Conservation (phyloP, 352 stramenopile species). For the Pythium rishiriense region DNA sequence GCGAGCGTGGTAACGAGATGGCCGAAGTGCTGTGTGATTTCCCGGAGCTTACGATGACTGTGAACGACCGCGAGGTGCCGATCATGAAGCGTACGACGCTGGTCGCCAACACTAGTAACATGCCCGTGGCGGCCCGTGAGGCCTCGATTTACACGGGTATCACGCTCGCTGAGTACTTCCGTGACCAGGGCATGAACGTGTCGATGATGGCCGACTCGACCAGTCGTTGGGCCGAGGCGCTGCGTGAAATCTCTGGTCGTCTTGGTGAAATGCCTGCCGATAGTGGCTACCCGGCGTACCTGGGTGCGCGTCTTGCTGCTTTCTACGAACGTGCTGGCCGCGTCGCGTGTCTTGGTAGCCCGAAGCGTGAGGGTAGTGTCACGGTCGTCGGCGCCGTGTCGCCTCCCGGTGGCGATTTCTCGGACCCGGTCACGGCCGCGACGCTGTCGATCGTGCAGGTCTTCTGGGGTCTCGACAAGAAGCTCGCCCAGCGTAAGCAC, state of each 20-base stretch:
- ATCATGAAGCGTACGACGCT: slow-evolving; percentile 99
- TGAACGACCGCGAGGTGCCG: slow-evolving; percentile 96
- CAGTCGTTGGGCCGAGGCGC: slow-evolving; percentile 98
- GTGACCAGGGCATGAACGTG: slow-evolving; percentile 98
- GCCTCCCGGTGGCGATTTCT: slow-evolving; percentile 99
- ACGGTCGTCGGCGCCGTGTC: slow-evolving; percentile 99
- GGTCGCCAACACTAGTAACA: slow-evolving; percentile 99
- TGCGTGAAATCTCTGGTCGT: slow-evolving; percentile 99
- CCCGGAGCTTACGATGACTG: slow-evolving; percentile 98
- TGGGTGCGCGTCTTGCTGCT: slow-evolving; percentile 98
- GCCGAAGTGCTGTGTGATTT: slow-evolving; percentile 99
- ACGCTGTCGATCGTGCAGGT: slow-evolving; percentile 99
- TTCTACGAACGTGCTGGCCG: slow-evolving; percentile 99
- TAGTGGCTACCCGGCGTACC: slow-evolving; percentile 96
- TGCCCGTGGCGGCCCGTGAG: slow-evolving; percentile 99
- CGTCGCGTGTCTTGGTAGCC: slow-evolving; percentile 96
- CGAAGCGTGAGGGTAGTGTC: slow-evolving; percentile 97
- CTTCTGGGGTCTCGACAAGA: slow-evolving; percentile 99
- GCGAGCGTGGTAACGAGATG: slow-evolving; percentile 99
- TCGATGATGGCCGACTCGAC: slow-evolving; percentile 99
- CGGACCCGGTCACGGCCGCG: slow-evolving; percentile 98
- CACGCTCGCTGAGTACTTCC: slow-evolving; percentile 99
- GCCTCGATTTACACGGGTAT: slow-evolving; percentile 99
- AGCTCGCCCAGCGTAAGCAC: slow-evolving; percentile 99
- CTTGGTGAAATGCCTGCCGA: slow-evolving; percentile 99